Evolutionary conservation across 2,329 filamentous ascomycete species (phyloP).

Genomic region (Xylariaceae sp.): DNA sequence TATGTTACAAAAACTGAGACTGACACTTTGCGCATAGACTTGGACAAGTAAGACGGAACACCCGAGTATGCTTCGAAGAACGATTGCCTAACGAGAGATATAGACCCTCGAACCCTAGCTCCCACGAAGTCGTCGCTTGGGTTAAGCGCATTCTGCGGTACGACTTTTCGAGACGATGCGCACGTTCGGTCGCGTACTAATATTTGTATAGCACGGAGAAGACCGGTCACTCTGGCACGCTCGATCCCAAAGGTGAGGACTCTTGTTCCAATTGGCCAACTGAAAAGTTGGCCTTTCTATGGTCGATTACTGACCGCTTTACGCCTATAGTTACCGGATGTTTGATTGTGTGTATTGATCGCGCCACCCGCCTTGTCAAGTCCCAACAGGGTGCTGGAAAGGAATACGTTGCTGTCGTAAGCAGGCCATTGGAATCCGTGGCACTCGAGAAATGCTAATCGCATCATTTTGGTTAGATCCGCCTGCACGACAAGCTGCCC

Average conservation of each 20-base stretch:
- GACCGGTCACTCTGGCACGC: slow-evolving; percentile 95
- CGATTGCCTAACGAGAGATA: slow-evolving; percentile 49
- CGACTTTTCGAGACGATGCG: neutral
- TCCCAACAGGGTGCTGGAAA: slow-evolving; percentile 98
- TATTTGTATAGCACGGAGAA: slow-evolving; percentile 67
- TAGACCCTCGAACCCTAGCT: slow-evolving; percentile 95
- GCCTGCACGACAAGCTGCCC: slow-evolving; percentile 90
- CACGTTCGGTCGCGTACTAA: slow-evolving; percentile 8
- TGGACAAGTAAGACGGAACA: slow-evolving; percentile 16
- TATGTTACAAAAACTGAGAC: neutral
- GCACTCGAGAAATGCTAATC: neutral
- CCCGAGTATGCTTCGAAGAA: neutral
- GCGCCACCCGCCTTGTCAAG: slow-evolving; percentile 95
- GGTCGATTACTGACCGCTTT: slow-evolving; percentile 36
- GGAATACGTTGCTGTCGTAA: slow-evolving; percentile 84
- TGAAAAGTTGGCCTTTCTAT: neutral
- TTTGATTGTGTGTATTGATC: slow-evolving; percentile 77
- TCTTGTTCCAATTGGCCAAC: neutral
- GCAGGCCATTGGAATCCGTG: neutral
- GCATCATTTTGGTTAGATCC: slow-evolving; percentile 44
- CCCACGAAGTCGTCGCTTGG: slow-evolving; percentile 98
- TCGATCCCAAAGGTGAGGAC: slow-evolving; percentile 51
- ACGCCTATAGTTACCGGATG: slow-evolving; percentile 71
- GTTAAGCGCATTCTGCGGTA: slow-evolving; percentile 70
- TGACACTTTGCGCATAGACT: slow-evolving; percentile 13